Percentiles rank a stretch among this genome's conserved stretches.
Conservation (phyloP, 1,284 basidiomycete genomes). For the Cystobasidiaceae sp. region DNA sequence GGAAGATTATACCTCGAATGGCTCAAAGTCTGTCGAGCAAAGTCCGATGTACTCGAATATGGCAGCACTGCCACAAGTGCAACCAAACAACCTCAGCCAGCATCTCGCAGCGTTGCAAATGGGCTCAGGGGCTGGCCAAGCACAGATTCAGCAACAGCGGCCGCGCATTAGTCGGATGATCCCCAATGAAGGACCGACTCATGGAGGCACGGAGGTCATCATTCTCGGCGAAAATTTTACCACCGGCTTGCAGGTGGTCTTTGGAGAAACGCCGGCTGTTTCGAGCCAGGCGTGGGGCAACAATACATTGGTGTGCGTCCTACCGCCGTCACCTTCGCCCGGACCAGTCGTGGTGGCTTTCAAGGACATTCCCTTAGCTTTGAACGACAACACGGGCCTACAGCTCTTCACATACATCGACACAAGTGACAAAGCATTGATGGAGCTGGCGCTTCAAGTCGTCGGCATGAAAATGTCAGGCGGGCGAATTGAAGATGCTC, state of each 20-base stretch:
- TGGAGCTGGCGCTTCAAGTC: conserved; percentile 91
- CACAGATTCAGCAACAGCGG: conserved; percentile 27
- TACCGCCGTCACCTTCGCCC: conserved; percentile 75
- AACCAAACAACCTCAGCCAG: conserved; percentile 12
- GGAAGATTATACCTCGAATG: not conserved
- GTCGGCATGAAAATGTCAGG: conserved; percentile 95
- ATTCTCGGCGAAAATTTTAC: conserved; percentile 82
- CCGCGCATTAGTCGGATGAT: conserved; percentile 59
- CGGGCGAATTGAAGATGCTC: conserved; percentile 75
- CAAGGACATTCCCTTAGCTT: conserved; percentile 58
- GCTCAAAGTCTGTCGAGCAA: conserved; percentile 14
- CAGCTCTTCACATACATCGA: conserved; percentile 84
- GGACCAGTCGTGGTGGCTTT: conserved; percentile 89
- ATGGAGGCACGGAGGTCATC: conserved; percentile 83
- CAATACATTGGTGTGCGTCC: conserved; percentile 84
- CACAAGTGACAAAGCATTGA: conserved; percentile 80
- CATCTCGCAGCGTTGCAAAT: conserved; percentile 19
- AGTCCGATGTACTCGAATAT: conserved; percentile 19
- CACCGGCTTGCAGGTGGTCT: conserved; percentile 62
- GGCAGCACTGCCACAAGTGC: conserved; percentile 8
- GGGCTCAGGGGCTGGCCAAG: not conserved
- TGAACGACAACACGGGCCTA: conserved; percentile 43
- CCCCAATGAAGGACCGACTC: conserved; percentile 82
- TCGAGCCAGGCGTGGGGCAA: conserved; percentile 88
- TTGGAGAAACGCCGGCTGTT: conserved; percentile 75